Conservation (phyloP, 2,329 filamentous ascomycete genomes). For the Ophiostoma pallidulum region DNA sequence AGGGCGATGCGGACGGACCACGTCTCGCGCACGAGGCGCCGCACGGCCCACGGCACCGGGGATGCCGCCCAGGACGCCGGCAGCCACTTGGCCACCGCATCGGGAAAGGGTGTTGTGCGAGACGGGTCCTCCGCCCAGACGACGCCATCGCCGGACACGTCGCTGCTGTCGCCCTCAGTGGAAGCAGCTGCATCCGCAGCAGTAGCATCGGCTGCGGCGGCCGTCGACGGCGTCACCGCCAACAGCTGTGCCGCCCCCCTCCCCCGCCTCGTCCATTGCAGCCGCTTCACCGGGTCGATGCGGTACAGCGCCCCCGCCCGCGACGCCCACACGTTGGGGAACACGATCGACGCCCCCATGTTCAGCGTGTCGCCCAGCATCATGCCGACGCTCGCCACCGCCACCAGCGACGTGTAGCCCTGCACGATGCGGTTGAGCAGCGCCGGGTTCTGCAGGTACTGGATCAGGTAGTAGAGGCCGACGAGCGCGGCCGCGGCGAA, state of each 20-base stretch:
- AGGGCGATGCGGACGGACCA: conserved; percentile 43
- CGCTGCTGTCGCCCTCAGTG: conserved; percentile 18
- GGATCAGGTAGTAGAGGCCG: conserved; percentile 78
- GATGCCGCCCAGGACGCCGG: conserved; percentile 18
- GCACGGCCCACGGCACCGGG: conserved; percentile 37
- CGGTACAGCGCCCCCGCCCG: conserved; percentile 33
- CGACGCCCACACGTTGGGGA: conserved; percentile 59
- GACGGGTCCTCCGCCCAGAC: conserved; percentile 21
- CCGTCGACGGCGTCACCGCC: too few relatives aligned
- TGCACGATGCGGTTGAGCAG: conserved; percentile 76
- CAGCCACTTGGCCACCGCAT: conserved; percentile 26
- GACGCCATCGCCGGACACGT: conserved; percentile 4
- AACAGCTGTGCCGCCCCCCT: too few relatives aligned
- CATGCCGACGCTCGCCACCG: conserved; percentile 64
- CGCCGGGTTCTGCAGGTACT: conserved; percentile 73
- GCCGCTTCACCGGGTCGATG: conserved; percentile 32
- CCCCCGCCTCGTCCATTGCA: conserved; percentile 24
- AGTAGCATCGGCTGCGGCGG: too few relatives aligned
- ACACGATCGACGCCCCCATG: conserved; percentile 56
- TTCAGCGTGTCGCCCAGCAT: conserved; percentile 64
- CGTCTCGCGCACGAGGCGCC: conserved; percentile 39
- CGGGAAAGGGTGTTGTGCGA: conserved; percentile 31
- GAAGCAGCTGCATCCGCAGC: conserved; percentile 11
- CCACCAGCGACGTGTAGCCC: conserved; percentile 73
- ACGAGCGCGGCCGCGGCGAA: conserved; percentile 59